Base-by-base conservation (phyloP, 768 basidiomycete genomes). In the Russula olivacea region DNA sequence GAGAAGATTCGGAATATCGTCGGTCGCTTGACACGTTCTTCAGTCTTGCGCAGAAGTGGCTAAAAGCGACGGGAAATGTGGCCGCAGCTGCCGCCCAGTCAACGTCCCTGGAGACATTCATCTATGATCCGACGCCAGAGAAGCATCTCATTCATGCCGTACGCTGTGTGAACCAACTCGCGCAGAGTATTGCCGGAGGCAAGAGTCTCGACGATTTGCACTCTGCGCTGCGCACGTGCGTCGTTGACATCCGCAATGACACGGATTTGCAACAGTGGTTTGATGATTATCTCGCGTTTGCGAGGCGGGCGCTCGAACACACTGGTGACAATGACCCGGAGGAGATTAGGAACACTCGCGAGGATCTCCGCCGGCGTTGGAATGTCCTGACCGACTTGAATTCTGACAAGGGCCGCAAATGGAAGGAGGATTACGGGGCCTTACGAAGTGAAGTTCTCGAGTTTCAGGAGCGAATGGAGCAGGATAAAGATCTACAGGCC, bases 41-140 rank as follows among this genome's bases (percentile, higher is more conserved):
- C 67, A 73, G 74, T 52, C 76, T 83, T 53, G 69, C 82, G 2
- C 80, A 84, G 64, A 83, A 83, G 62, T 85, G 88, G 72, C 68
- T 88, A 36, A 76, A 81, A 61, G 72, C 74, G 43, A 76, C 80
- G 0, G 74, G 85, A 38, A 81, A 85, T 53, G 75, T 78, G 0
- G 80, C 80, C 0, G 73, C 80, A 2, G 77, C 75, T 55, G 72
- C 78, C 47, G 77, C 80, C 59, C 70, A 76, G 47, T 67, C 72
- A 1, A 74, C 78, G 28, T 80, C 81, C 0, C 75, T 89, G 40
- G 77, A 80, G 15, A 77, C 77, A 2, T 80, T 89, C 69, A 76
- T 89, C 59, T 71, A 80, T 10, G 87, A 90, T 55, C 80, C 84
- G 19, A 83, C 86, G 0, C 77, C 80, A 4, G 86, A 84, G 55